phyloP scores from a whole-genome alignment of 306 rosid genomes.

The Citrullus amarus region DNA sequence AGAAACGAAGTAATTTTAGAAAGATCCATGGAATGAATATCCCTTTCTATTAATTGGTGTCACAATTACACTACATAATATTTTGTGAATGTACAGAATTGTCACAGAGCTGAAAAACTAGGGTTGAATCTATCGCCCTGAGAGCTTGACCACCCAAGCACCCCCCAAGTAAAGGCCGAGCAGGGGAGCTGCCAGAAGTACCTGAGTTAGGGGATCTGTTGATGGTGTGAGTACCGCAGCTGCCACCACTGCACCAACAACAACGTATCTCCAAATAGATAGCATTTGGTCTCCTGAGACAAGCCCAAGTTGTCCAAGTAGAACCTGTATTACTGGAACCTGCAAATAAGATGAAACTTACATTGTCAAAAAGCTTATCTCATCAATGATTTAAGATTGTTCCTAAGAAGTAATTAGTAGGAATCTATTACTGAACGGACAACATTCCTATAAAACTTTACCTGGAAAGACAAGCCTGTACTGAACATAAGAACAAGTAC shows the following conservation, averaged over 20 bases:
- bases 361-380: neutral
- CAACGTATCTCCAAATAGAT: constrained; percentile 92
- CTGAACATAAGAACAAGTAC: constrained; percentile 96
- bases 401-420: neutral
- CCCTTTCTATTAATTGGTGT: neutral
- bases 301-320: constrained; percentile 76
- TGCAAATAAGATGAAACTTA: constrained; percentile 19
- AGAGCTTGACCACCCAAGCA: constrained; percentile 86
- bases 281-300: constrained; percentile 89
- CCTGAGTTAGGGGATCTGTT: constrained; percentile 83
- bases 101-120: neutral
- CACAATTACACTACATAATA: neutral
- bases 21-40: no score
- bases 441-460: constrained; percentile 4
- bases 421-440: neutral
- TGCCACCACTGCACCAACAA: constrained; percentile 85
- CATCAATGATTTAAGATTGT: neutral
- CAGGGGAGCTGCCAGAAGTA: constrained; percentile 72
- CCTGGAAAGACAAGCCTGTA: constrained; percentile 99
- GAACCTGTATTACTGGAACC: constrained; percentile 81
- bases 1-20: neutral
- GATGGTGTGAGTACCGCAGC: constrained; percentile 87
- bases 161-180: constrained; percentile 88
- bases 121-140: constrained; percentile 38
- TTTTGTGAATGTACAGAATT: constrained; percentile 29